Percentiles rank a stretch among this genome's conserved stretches.
phyloP scores from a whole-genome alignment of 805 yeast species.

The Diddensiella transvaalensis region DNA sequence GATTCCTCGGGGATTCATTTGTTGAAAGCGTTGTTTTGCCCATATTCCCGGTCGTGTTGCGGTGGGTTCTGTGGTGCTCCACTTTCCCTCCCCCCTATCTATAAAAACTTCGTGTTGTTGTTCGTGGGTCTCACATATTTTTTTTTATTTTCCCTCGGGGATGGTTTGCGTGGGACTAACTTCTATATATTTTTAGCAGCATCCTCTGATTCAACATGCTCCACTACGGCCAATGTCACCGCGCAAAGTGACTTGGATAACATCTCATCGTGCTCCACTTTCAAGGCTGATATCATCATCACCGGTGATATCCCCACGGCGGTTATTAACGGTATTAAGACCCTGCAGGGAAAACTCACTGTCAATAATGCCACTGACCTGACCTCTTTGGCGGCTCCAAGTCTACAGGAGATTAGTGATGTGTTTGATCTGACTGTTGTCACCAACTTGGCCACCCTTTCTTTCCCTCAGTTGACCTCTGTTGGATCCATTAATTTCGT shows the following conservation, averaged over 20 bases:
- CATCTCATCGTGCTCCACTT: conserved; percentile 68
- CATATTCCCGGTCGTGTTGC: too few species aligned
- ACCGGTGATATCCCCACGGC: conserved; percentile 56
- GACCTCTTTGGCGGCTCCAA: conserved; percentile 69
- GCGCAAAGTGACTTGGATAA: conserved; percentile 74
- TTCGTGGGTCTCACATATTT: too few species aligned
- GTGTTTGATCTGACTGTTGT: conserved; percentile 57
- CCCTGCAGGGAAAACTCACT: conserved; percentile 70
- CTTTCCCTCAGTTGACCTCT: conserved; percentile 73
- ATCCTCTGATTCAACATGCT: conserved; percentile 12
- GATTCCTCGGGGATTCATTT: too few species aligned
- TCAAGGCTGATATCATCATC: conserved; percentile 75
- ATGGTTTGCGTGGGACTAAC: too few species aligned
- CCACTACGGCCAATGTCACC: conserved; percentile 47
- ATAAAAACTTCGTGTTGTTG: too few species aligned
- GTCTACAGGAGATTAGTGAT: conserved; percentile 71
- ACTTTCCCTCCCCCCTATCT: too few species aligned
- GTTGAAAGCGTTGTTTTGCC: too few species aligned
- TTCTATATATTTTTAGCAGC: conserved; percentile 8
- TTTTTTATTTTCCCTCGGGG: too few species aligned
- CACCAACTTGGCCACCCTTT: conserved; percentile 62
- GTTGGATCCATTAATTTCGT: conserved; percentile 78
- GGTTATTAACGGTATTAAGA: conserved; percentile 65
- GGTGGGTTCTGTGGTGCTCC: too few species aligned
- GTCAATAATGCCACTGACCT: conserved; percentile 64